phyloP scores from a whole-genome alignment of 2,329 filamentous ascomycete genomes.

The Fusarium phyllophilum region DNA sequence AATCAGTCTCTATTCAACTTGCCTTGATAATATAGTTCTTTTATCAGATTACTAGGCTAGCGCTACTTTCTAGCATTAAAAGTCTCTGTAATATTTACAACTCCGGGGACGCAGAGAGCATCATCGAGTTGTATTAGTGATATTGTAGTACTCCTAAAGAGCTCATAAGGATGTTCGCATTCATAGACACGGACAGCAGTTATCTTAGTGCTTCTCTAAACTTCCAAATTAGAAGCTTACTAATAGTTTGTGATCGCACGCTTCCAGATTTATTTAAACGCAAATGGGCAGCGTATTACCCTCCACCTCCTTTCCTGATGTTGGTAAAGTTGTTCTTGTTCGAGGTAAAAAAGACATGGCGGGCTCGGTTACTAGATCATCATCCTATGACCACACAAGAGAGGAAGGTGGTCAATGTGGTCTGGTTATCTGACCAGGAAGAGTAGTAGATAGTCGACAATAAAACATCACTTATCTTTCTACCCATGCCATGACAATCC shows the following conservation, averaged over 20 bases:
- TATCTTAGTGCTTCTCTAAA: neutral
- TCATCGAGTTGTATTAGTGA: rapidly evolving
- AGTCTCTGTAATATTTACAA: neutral
- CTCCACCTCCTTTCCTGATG: neutral
- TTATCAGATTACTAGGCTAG: neutral
- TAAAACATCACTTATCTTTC: neutral
- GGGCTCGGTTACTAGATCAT: neutral
- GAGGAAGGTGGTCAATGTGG: neutral
- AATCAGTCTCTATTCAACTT: neutral
- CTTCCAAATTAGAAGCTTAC: rapidly evolving
- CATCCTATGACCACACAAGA: neutral
- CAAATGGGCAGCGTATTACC: rapidly evolving
- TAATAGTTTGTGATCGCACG: rapidly evolving
- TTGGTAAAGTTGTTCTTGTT: rapidly evolving
- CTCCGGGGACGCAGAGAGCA: rapidly evolving
- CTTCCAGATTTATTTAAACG: rapidly evolving
- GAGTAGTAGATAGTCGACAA: neutral
- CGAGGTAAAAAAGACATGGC: neutral
- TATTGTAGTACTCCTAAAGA: rapidly evolving
- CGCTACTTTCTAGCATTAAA: neutral
- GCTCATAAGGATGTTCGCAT: rapidly evolving
- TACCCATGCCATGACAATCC: neutral
- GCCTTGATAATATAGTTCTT: rapidly evolving
- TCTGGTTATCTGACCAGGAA: neutral
- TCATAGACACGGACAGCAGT: rapidly evolving